Base-by-base conservation (phyloP, 306 rosid species). In the Prunus fruticosa region DNA sequence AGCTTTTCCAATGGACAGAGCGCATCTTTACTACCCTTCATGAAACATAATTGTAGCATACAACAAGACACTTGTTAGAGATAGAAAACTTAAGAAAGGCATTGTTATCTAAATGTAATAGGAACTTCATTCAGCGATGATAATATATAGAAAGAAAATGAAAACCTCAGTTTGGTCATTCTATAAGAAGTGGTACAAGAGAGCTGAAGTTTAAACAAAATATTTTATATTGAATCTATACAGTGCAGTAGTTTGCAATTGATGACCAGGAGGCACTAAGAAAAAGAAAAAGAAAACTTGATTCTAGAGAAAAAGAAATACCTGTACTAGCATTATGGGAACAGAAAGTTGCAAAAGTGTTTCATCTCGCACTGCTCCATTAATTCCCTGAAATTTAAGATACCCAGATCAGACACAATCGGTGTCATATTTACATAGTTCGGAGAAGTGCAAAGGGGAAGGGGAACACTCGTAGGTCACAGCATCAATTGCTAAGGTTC, bases 241-340 rank as follows among this genome's bases (percentile, higher is more conserved):
- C 12, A 1, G 43, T 62, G 67, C 49, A 64, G 49, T 11, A 64
- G 25, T 18, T 62, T 1, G 47, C 23, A 15, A 14, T 22, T 66
- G 14, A 10, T 4, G 30, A 34, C 38, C 51, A 23, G 2, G 15
- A 38, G 25, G 51, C n/a, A 60, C 3, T 25, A 28, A 11, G 49
- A 71, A 70, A 15, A 47, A 69, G 3, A 49, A 54, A 53, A 25
- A 43, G 4, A 27, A 69, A 5, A 67, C 11, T 6, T 19, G 28
- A 2, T 18, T 73, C 11, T 76, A 38, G 43, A 38, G 43, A 38
- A 6, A 38, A 38, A 38, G 43, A 38, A 64, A 69, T 80, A 94
- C 98, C 96, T 90, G 96, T 15, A 94, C 96, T 82, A 94, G 91
- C 87, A 94, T 90, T 80, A 87, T 84, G 53, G 98, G 97, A 82